Base-by-base conservation (phyloP, 2,329 filamentous ascomycete genomes). In the Fusarium burgessii region DNA sequence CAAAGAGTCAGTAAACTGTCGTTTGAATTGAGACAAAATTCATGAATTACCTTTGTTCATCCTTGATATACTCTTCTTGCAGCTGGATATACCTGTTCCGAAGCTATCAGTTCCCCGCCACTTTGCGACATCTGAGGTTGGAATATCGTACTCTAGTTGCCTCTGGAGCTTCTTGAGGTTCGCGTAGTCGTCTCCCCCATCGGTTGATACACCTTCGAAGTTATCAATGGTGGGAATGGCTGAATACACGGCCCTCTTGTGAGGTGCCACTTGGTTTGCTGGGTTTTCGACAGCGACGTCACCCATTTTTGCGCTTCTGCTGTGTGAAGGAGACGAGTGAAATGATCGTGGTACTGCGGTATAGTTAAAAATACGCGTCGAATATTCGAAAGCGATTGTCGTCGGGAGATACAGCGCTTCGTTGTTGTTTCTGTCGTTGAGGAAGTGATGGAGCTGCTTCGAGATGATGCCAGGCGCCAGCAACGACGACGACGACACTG, bases 31-130 rank as follows among this genome's bases (percentile, higher is more conserved):
- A n/a, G 3, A 7, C 23, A 13, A 4, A 11, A 46, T 15, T 20
- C 8, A 40, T 58, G 41, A 66, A 80, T 59, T 83, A 93, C 92
- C 93, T 91, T 85, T 99, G 96, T 87, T 99, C 96, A 90, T 99
- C 96, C 86, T 99, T 99, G 90, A 99, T 99, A 84, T 99, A 99
- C 82, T 99, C 96, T 84, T 99, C 96, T 85, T 99, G 96, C 77
- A 99, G 88, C 83, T 98, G 94, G 81, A 98, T 97, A 82, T 97
- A 93, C 82, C 92, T 94, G 76, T 72, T 61, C 36, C 61, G 82
- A 79, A 43, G 55, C 60, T 66, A 71, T 72, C 45, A 74, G 65
- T 50, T 43, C 58, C 64, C 46, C 29, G 25, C 55, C 41, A 35
- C 42, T 45, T 55, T 47, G 55, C 43, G 46, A 58, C 20, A 29